Percentiles rank a stretch among this genome's conserved stretches.
Evolutionary conservation across 352 stramenopile species (phyloP).

Genomic region (Plasmopara viticola): DNA sequence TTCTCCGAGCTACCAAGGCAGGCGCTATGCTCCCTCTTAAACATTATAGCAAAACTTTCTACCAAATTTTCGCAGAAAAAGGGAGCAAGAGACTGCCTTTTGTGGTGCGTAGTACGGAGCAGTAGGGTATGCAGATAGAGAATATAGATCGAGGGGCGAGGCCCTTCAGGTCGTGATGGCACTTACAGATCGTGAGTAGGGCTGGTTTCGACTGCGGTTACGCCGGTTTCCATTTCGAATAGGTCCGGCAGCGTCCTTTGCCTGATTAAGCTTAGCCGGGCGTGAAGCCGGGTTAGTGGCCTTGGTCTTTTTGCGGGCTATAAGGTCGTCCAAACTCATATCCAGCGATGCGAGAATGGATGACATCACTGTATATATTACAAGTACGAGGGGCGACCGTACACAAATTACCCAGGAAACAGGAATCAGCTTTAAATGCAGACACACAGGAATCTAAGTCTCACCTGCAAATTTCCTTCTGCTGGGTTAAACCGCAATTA

Average conservation of each 20-base stretch:
- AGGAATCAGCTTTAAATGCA: too few species aligned
- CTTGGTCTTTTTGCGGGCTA: constrained; percentile 68
- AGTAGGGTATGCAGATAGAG: constrained; percentile 3
- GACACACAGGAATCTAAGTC: not conserved
- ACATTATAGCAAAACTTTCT: constrained; percentile 1
- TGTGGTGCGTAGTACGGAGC: constrained; percentile 4
- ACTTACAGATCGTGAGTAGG: constrained; percentile 75
- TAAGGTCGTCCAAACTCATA: constrained; percentile 82
- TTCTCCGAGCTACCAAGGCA: constrained; percentile 16
- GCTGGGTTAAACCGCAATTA: constrained; percentile 8
- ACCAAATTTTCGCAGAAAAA: constrained; percentile 5
- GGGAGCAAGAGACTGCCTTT: constrained; percentile 12
- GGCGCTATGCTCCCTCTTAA: constrained; percentile 15
- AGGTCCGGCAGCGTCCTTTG: constrained; percentile 34
- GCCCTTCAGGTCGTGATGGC: constrained; percentile 17
- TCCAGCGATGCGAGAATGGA: constrained; percentile 76
- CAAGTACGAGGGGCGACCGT: not conserved
- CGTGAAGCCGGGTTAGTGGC: constrained; percentile 41
- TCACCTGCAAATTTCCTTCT: constrained; percentile 22
- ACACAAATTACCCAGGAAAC: too few species aligned
- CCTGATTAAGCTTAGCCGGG: constrained; percentile 31
- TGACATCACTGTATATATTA: constrained; percentile 32
- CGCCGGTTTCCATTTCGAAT: constrained; percentile 33
- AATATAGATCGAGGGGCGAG: constrained; percentile 18
- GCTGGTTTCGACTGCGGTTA: constrained; percentile 51